These are phyloP conservation scores for Knoxdaviesia capensis DNA, from an alignment of 2,329 filamentous ascomycete genomes.

Conservation along the genomic window DNA sequence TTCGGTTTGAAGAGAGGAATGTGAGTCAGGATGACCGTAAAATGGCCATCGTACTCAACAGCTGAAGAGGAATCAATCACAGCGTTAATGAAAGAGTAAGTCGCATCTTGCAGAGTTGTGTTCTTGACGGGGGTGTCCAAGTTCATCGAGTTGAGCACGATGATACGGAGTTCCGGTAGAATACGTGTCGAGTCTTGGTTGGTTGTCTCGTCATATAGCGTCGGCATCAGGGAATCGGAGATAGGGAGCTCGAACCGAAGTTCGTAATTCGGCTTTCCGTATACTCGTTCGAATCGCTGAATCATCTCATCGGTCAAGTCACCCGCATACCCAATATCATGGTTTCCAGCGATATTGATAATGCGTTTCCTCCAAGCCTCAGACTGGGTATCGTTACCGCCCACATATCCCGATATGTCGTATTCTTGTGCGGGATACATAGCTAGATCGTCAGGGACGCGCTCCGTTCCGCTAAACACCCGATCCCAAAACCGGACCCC, in stretches of 20 bases:
- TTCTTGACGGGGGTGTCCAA: slow-evolving; percentile 65
- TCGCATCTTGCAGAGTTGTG: slow-evolving; percentile 47
- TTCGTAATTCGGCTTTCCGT: slow-evolving; percentile 83
- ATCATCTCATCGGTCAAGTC: slow-evolving; percentile 64
- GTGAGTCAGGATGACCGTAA: slow-evolving; percentile 78
- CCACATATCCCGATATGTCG: slow-evolving; percentile 27
- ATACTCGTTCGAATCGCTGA: slow-evolving; percentile 61
- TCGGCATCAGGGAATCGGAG: slow-evolving; percentile 17
- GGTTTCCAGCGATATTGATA: slow-evolving; percentile 85
- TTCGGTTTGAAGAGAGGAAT: slow-evolving; percentile 71
- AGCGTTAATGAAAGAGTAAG: slow-evolving; percentile 57
- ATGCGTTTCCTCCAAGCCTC: slow-evolving; percentile 51
- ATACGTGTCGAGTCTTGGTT: slow-evolving; percentile 27
- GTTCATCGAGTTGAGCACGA: slow-evolving; percentile 85
- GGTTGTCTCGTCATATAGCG: slow-evolving; percentile 18
- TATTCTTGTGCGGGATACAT: slow-evolving; percentile 26
- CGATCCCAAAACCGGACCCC: slow-evolving; percentile 60
- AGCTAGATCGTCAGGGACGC: slow-evolving; percentile 37
- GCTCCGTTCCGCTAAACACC: slow-evolving; percentile 50
- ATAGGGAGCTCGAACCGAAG: slow-evolving; percentile 47
- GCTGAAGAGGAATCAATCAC: slow-evolving; percentile 41
- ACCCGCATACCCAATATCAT: slow-evolving; percentile 90
- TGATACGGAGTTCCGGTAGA: slow-evolving; percentile 52
- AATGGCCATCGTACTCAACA: slow-evolving; percentile 41
- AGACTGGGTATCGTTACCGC: slow-evolving; percentile 10